A percentile compares a stretch with the other conserved stretches of the same genome.
phyloP scores from a whole-genome alignment of 345 rosid species.

The Eutrema japonicum region DNA sequence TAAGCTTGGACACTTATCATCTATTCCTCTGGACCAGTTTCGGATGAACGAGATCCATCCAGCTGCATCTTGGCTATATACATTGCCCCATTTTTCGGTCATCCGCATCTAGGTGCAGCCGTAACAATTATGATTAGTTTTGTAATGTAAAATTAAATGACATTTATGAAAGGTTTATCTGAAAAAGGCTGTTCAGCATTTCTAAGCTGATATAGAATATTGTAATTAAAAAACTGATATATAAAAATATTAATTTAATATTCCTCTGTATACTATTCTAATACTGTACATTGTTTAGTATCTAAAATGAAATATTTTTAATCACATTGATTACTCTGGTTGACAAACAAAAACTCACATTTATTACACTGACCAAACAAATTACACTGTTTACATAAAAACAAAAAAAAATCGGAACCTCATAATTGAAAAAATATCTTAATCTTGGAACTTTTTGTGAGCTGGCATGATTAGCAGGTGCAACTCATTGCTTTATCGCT shows the following conservation, averaged over 20 bases:
- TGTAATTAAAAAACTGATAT: not conserved
- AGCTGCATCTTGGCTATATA: conserved; percentile 38
- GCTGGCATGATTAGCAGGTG: conserved; percentile 41
- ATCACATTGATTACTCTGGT: conserved; percentile 5
- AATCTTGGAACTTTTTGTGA: conserved; percentile 27
- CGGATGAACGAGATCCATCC: conserved; percentile 30
- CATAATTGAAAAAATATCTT: conserved; percentile 9
- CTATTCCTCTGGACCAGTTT: conserved; percentile 29
- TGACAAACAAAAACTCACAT: conserved; percentile 26
- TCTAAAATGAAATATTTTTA: not conserved
- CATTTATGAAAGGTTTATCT: not conserved
- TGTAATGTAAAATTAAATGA: not conserved
- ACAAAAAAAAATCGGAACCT: conserved; percentile 6
- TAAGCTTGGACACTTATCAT: conserved; percentile 20
- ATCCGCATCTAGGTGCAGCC: not conserved
- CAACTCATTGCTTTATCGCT: not conserved
- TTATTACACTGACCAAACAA: conserved; percentile 37
- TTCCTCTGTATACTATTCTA: not conserved
- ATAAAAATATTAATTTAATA: not conserved
- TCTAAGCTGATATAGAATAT: not conserved
- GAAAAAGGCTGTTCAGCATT: not conserved
- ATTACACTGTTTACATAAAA: conserved; percentile 30
- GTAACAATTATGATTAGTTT: conserved; percentile 4
- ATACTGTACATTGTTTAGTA: not conserved
- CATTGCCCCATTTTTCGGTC: conserved; percentile 27